Percentiles rank a stretch among this genome's conserved stretches.
Evolutionary conservation across 2,329 filamentous ascomycete species (phyloP).

Genomic region (Pseudophaeomoniella oleicola): DNA sequence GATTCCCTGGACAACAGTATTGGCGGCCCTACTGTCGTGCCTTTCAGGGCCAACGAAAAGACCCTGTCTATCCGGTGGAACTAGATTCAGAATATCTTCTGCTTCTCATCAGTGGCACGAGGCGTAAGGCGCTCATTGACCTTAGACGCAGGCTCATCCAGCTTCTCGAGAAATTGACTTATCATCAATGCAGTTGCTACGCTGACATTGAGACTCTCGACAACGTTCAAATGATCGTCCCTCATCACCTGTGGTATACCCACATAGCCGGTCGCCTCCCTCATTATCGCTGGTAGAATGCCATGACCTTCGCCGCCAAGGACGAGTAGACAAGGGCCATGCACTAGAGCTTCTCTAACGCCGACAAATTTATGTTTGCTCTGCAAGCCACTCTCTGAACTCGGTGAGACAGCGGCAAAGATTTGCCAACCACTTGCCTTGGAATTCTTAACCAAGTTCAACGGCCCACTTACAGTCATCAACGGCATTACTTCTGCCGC

Average conservation of each 20-base stretch:
- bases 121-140: too few species aligned
- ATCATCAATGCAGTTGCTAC: constrained; percentile 64
- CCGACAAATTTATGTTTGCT: constrained; percentile 9
- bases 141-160: too few species aligned
- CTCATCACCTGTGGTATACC: constrained; percentile 44
- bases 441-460: constrained; percentile 55
- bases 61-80: not conserved
- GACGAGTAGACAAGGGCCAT: constrained; percentile 61
- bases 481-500: constrained; percentile 69
- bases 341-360: constrained; percentile 26
- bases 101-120: constrained; percentile 27
- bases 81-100: not conserved
- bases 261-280: constrained; percentile 47
- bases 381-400: constrained; percentile 3
- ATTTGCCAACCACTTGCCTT: constrained; percentile 63
- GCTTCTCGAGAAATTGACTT: constrained; percentile 15
- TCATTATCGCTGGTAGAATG: constrained; percentile 48
- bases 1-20: not conserved
- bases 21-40: not conserved
- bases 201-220: constrained; percentile 90
- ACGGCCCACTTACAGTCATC: constrained; percentile 53
- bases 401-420: constrained; percentile 53
- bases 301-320: constrained; percentile 72
- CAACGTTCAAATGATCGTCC: constrained; percentile 31
- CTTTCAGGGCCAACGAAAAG: not conserved